Base-by-base conservation (phyloP, 345 rosid genomes). In the Rhodamnia rubescens region DNA sequence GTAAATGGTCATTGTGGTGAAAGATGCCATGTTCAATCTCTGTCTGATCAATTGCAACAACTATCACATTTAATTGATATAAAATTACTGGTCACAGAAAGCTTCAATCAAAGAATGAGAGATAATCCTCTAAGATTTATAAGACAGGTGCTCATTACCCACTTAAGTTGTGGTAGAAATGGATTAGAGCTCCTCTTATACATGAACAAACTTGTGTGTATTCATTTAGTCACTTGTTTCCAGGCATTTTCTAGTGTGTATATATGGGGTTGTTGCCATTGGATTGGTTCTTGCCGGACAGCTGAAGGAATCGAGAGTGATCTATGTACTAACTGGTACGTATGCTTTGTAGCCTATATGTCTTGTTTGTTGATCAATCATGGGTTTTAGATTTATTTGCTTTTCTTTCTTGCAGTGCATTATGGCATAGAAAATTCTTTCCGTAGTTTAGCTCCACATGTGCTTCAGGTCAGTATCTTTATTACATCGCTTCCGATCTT, bases 241-340 rank as follows among this genome's bases (percentile, higher is more conserved):
- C 94, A 95, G 98, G 98, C 99, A 95, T 91, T 94, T 92, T 57
- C 89, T 92, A 90, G 90, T 93, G 82, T 94, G 98, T 90, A 55
- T 93, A 24, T 95, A 96, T 84, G 99, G 98, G 85, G 88, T 93
- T 83, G 64, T 94, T 84, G 94, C 93, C 81, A 86, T 95, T 57
- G 98, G 90, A 15, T 92, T 96, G 90, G 82, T 97, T 88, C 96
- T 97, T 84, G 97, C 95, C 13, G 95, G 97, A 54, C 88, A 91
- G 85, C 85, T 95, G 87, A 94, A 92, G 92, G 95, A 95, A 88
- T 81, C 91, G 81, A 90, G 75, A 86, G 87, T 95, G 85, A 86
- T 91, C 32, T 84, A 94, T 87, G 88, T 92, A 86, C 89, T 93
- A 56, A 94, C 93, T 11, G 95, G 98, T 96, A 91, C 15, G 20